Percentiles rank a stretch among this genome's conserved stretches.
Conservation (phyloP, 2,329 filamentous ascomycete genomes). For the Tolypocladium ophioglossoides region DNA sequence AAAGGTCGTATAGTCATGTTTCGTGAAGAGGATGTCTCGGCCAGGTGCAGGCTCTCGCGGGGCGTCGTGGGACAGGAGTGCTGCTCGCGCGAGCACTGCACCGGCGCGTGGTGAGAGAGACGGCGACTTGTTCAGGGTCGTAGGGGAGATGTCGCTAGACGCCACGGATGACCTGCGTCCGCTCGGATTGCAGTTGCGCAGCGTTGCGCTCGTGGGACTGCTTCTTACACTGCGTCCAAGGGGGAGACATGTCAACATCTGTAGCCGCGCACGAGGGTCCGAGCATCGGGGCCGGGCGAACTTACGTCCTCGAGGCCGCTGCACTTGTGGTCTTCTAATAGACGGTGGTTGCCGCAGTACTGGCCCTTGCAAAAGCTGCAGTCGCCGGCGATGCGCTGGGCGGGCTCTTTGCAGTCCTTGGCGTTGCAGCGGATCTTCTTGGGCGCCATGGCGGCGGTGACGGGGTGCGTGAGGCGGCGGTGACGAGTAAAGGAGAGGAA, state of each 20-base stretch:
- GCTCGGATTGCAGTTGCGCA: constrained; percentile 81
- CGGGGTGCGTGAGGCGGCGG: neutral
- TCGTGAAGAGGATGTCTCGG: neutral
- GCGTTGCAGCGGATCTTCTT: constrained; percentile 79
- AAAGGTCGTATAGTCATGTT: constrained; percentile 9
- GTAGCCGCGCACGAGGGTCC: neutral
- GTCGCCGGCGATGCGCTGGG: constrained; percentile 90
- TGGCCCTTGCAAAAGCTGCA: constrained; percentile 91
- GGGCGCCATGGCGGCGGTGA: constrained; percentile 40
- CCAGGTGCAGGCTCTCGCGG: neutral
- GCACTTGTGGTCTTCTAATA: constrained; percentile 92
- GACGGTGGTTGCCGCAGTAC: constrained; percentile 89
- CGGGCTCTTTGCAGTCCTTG: constrained; percentile 78
- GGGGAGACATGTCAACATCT: constrained; percentile 4
- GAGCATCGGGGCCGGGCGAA: constrained; percentile 6
- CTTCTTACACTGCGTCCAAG: constrained; percentile 68
- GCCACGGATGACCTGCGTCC: constrained; percentile 88
- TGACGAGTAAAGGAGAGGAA: neutral
- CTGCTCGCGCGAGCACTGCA: neutral
- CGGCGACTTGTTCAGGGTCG: neutral
- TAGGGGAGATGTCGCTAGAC: constrained; percentile 36
- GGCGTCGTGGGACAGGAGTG: neutral
- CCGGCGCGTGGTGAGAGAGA: neutral
- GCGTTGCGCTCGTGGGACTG: constrained; percentile 92
- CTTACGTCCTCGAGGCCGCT: constrained; percentile 78